A percentile compares a stretch with the other conserved stretches of the same genome.
These are phyloP conservation scores for Yamadazyma songkhlaensis DNA, from an alignment of 1,139 yeast species.

Conservation along the genomic window DNA sequence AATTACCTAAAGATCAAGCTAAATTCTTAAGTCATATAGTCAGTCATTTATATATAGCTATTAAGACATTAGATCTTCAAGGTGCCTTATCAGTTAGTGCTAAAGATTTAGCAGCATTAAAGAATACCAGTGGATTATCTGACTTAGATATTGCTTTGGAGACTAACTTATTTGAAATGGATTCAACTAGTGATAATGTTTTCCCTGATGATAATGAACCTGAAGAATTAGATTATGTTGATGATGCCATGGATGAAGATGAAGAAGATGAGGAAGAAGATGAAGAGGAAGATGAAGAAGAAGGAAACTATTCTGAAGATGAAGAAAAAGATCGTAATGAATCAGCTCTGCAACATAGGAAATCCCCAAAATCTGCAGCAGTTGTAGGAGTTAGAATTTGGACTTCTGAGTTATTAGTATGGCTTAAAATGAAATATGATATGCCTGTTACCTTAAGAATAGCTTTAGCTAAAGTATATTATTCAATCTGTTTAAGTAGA, in stretches of 20 bases:
- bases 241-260: slow-evolving; percentile 20
- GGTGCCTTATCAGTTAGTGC: slow-evolving; percentile 71
- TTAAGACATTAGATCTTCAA: slow-evolving; percentile 71
- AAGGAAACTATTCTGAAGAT: slow-evolving; percentile 35
- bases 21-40: slow-evolving; percentile 76
- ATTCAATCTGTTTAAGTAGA: slow-evolving; percentile 67
- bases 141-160: slow-evolving; percentile 57
- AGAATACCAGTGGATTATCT: slow-evolving; percentile 27
- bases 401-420: slow-evolving; percentile 82
- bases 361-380: slow-evolving; percentile 67
- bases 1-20: slow-evolving; percentile 66
- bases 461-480: slow-evolving; percentile 67
- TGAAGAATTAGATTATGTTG: slow-evolving; percentile 12
- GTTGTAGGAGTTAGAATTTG: slow-evolving; percentile 77
- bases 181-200: slow-evolving; percentile 7
- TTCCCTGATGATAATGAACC: slow-evolving; percentile 10
- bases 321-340: slow-evolving; percentile 34
- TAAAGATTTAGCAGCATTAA: slow-evolving; percentile 49
- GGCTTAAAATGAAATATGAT: slow-evolving; percentile 78
- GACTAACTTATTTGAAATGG: slow-evolving; percentile 45
- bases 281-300: slow-evolving; percentile 22
- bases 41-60: slow-evolving; percentile 74
- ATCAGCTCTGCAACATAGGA: slow-evolving; percentile 45
- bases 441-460: slow-evolving; percentile 69
- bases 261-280: slow-evolving; percentile 17